Evolutionary conservation across 352 stramenopile genomes (phyloP), one percentile per base, ranked within the genome.

Genomic region (Thraustochytrium sp.): DNA sequence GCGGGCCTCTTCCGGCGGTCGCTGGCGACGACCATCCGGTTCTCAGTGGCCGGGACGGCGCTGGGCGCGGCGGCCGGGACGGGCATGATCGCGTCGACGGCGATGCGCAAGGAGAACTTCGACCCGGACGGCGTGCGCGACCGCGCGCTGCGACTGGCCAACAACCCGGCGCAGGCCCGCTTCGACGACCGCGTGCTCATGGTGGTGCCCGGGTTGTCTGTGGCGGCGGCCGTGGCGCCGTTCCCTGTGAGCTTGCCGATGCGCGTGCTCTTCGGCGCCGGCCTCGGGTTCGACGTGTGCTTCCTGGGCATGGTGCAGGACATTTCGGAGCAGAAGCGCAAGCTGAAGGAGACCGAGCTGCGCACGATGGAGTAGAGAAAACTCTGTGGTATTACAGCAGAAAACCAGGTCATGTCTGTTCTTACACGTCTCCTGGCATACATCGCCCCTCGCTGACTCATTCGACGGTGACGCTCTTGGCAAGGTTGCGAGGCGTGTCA

Each of bases 391-490:
- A 5, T 44, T 40, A 40, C 34, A 23, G 55, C 55, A 16, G 55
- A 16, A 65, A 40, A n/a, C 26, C 26, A 40, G 16, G 16, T 1
- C 26, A 16, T 16, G 13, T 21, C 48, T 55, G 48, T 21, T 55
- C 48, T 29, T 29, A 65, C n/a, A n/a, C n/a, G n/a, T n/a, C n/a
- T n/a, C n/a, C n/a, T n/a, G n/a, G n/a, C n/a, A n/a, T n/a, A n/a
- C n/a, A n/a, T n/a, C n/a, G n/a, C n/a, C n/a, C n/a, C n/a, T n/a
- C n/a, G n/a, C n/a, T n/a, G n/a, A 42, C 37, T 90, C 96, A 99
- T 87, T 99, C 97, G 53, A 98, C 96, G 48, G 97, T 99, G 59
- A 99, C 97, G 62, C 94, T 95, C 91, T 99, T 99, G 62, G 97
- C 97, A 54, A 99, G 87, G 89, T 99, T 99, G 76, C 97, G 92